These are phyloP conservation scores for Phytophthora agathidicida DNA, from an alignment of 352 stramenopile species.

Conservation along the genomic window DNA sequence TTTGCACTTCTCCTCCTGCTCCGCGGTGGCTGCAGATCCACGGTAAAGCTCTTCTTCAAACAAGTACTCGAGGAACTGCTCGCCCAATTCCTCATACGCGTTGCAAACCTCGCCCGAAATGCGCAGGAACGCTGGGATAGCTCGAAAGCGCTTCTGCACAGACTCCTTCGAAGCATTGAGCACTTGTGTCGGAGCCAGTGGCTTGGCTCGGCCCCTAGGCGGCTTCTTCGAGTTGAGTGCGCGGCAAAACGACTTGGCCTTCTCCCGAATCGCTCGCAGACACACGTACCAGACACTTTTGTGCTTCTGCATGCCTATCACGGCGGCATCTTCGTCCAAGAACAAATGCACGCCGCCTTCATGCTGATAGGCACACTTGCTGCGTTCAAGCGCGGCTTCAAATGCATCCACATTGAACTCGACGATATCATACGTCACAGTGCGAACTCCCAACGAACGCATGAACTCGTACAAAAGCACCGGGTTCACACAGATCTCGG, in stretches of 20 bases:
- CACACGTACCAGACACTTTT: conserved; percentile 89
- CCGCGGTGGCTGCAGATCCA: conserved; percentile 13
- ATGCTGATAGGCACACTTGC: conserved; percentile 63
- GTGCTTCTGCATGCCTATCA: conserved; percentile 88
- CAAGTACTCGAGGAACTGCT: conserved; percentile 72
- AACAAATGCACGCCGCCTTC: conserved; percentile 82
- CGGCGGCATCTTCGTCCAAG: conserved; percentile 51
- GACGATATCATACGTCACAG: conserved; percentile 62
- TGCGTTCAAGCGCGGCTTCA: conserved; percentile 39
- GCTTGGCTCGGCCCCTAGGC: conserved; percentile 20
- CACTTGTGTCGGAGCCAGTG: conserved; percentile 16
- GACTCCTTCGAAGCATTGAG: conserved; percentile 33
- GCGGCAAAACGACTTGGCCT: conserved; percentile 70
- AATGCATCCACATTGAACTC: conserved; percentile 44
- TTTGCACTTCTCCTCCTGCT: conserved; percentile 45
- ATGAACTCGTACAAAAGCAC: conserved; percentile 73
- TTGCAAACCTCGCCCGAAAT: conserved; percentile 45
- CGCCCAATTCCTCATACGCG: conserved; percentile 54
- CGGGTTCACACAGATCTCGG: conserved; percentile 81
- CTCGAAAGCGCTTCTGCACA: conserved; percentile 58
- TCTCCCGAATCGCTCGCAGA: conserved; percentile 86
- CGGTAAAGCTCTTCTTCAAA: conserved; percentile 44
- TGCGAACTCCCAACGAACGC: conserved; percentile 56
- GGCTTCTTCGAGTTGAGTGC: conserved; percentile 38
- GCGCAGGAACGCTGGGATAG: conserved; percentile 59